Conservation (phyloP, 2,329 filamentous ascomycete genomes). For the Talaromyces islandicus region DNA sequence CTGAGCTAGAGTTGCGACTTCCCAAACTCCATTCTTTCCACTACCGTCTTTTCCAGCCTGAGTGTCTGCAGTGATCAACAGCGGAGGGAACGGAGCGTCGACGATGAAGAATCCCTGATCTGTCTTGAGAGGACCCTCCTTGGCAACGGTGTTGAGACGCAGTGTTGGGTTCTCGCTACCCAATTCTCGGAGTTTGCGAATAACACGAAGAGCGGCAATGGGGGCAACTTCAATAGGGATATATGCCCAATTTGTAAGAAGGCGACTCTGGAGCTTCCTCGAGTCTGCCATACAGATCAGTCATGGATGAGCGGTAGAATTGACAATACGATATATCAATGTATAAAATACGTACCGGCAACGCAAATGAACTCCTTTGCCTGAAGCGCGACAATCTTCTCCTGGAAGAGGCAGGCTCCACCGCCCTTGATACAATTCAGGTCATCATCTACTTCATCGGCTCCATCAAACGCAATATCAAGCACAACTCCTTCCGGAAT, state of each 20-base stretch:
- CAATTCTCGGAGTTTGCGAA: conserved; percentile 64
- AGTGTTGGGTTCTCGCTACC: conserved; percentile 67
- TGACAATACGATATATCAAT: not conserved
- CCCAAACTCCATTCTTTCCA: conserved; percentile 66
- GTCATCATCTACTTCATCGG: conserved; percentile 91
- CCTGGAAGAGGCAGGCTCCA: conserved; percentile 94
- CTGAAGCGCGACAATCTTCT: conserved; percentile 86
- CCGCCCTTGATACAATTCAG: conserved; percentile 97
- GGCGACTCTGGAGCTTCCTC: conserved; percentile 73
- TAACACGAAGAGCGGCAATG: conserved; percentile 70
- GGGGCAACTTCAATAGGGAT: conserved; percentile 94
- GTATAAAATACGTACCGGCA: conserved; percentile 52
- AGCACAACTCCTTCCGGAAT: conserved; percentile 60
- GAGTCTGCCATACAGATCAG: conserved; percentile 57
- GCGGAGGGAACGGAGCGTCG: conserved; percentile 77
- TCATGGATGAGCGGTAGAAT: not conserved
- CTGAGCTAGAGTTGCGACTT: conserved; percentile 67
- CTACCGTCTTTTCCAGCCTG: conserved; percentile 44
- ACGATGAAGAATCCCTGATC: conserved; percentile 87
- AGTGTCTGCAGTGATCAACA: conserved; percentile 60
- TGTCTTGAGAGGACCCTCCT: conserved; percentile 77
- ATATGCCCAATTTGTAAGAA: conserved; percentile 70
- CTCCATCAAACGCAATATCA: conserved; percentile 92
- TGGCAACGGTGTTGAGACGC: conserved; percentile 65
- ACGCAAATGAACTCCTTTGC: conserved; percentile 84